A percentile compares a stretch with the other conserved stretches of the same genome.
phyloP scores from a whole-genome alignment of 805 yeast species.

The Myxozyma kluyveri region DNA sequence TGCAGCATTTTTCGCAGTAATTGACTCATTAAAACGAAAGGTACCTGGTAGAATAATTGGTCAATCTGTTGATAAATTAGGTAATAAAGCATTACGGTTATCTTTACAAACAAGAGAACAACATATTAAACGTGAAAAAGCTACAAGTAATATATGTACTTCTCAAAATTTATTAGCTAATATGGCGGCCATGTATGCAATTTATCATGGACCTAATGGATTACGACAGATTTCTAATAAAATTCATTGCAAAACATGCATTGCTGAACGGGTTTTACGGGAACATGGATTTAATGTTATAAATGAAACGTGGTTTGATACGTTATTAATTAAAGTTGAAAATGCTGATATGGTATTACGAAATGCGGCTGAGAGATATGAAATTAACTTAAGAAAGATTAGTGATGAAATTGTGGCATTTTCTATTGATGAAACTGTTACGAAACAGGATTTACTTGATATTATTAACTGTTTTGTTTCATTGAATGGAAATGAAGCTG shows the following conservation, averaged over 20 bases:
- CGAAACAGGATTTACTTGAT: constrained; percentile 55
- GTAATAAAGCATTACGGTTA: constrained; percentile 81
- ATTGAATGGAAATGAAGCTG: not conserved
- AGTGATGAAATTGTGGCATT: constrained; percentile 61
- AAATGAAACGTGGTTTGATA: constrained; percentile 78
- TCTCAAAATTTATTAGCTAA: constrained; percentile 96
- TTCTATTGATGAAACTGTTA: constrained; percentile 88
- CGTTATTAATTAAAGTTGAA: constrained; percentile 57
- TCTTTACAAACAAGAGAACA: constrained; percentile 98
- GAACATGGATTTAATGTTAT: constrained; percentile 49
- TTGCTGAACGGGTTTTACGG: constrained; percentile 61
- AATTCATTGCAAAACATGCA: constrained; percentile 67
- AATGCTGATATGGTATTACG: constrained; percentile 58
- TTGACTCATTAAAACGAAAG: constrained; percentile 76
- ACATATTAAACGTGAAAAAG: constrained; percentile 95
- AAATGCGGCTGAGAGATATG: constrained; percentile 57
- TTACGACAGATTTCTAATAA: constrained; percentile 72
- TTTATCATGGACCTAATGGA: constrained; percentile 93
- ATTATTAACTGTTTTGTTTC: constrained; percentile 62
- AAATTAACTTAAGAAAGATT: constrained; percentile 75
- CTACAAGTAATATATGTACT: constrained; percentile 96
- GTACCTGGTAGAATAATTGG: constrained; percentile 97
- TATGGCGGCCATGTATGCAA: constrained; percentile 92
- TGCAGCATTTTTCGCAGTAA: constrained; percentile 93
- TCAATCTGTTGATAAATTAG: constrained; percentile 84